Evolutionary conservation across 176 grass and related monocot species (phyloP).

Genomic region (Tillandsia fasciculata): DNA sequence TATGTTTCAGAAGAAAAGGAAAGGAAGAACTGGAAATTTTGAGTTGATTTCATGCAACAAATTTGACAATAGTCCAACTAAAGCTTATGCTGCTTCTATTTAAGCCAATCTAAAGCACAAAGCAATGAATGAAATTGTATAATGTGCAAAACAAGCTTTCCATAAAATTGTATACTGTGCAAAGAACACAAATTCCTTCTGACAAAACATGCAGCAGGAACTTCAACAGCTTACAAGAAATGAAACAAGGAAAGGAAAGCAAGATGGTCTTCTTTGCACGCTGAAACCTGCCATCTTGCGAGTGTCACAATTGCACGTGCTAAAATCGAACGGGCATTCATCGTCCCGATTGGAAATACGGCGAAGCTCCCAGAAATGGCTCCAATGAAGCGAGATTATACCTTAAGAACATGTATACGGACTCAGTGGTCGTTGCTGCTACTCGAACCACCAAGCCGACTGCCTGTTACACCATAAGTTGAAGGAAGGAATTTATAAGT

Average conservation of each 20-base stretch:
- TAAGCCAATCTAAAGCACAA: neutral
- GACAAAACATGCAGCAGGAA: no score
- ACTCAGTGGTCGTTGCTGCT: conserved; percentile 44
- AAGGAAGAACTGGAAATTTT: neutral
- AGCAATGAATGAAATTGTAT: neutral
- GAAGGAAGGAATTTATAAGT: conserved; percentile 1
- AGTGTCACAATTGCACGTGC: no score
- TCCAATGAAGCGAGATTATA: conserved; percentile 53
- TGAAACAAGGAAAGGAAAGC: no score
- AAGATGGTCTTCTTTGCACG: no score
- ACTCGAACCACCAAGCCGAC: conserved; percentile 56
- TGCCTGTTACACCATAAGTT: conserved; percentile 25
- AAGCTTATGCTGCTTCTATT: neutral
- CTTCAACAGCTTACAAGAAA: no score
- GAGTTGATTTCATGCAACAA: neutral
- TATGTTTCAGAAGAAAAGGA: neutral
- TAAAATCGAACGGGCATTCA: neutral
- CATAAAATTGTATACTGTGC: no score
- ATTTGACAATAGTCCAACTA: neutral
- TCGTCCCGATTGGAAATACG: conserved; percentile 42
- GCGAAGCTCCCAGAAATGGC: conserved; percentile 45
- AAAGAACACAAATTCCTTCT: no score
- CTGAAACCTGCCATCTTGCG: no score
- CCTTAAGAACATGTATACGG: conserved; percentile 56
- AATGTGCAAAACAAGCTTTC: no score